Evolutionary conservation across 345 rosid species (phyloP).

Genomic region (Sapria himalayana): DNA sequence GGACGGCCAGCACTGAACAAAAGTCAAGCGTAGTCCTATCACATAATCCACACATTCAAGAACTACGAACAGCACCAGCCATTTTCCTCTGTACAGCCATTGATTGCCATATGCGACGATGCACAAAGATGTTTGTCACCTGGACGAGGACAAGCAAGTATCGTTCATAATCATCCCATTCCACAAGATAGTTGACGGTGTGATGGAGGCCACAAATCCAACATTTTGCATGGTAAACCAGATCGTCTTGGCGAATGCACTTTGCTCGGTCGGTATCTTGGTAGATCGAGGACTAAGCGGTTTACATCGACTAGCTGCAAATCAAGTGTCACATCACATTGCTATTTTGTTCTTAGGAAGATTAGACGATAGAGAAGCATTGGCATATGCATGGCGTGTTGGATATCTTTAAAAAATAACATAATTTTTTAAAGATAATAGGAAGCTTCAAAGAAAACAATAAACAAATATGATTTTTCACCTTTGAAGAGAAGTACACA

Average conservation of each 20-base stretch:
- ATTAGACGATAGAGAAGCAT: slow-evolving; percentile 5
- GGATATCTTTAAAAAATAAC: too few species aligned
- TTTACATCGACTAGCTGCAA: background rate
- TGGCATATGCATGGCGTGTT: slow-evolving; percentile 5
- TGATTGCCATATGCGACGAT: slow-evolving; percentile 6
- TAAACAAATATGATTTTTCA: too few species aligned
- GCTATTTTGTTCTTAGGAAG: slow-evolving; percentile 4
- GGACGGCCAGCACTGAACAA: slow-evolving; percentile 57
- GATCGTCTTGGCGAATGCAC: slow-evolving; percentile 2
- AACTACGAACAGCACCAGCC: slow-evolving; percentile 69
- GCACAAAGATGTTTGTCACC: slow-evolving; percentile 7
- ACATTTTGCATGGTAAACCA: background rate
- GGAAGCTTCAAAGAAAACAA: too few species aligned
- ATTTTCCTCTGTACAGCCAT: too few species aligned
- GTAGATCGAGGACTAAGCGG: slow-evolving; percentile 6
- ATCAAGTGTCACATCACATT: background rate
- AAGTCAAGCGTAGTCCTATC: slow-evolving; percentile 90
- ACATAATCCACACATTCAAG: slow-evolving; percentile 72
- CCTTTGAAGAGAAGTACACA: too few species aligned
- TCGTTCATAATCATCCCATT: slow-evolving; percentile 5
- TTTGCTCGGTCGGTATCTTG: slow-evolving; percentile 7
- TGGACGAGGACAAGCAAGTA: slow-evolving; percentile 2
- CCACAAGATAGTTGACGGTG: background rate
- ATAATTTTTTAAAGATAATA: too few species aligned
- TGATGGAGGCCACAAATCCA: background rate